A percentile compares a stretch with the other conserved stretches of the same genome.
phyloP scores from a whole-genome alignment of 345 rosid genomes.

The Ceriops decandra region DNA sequence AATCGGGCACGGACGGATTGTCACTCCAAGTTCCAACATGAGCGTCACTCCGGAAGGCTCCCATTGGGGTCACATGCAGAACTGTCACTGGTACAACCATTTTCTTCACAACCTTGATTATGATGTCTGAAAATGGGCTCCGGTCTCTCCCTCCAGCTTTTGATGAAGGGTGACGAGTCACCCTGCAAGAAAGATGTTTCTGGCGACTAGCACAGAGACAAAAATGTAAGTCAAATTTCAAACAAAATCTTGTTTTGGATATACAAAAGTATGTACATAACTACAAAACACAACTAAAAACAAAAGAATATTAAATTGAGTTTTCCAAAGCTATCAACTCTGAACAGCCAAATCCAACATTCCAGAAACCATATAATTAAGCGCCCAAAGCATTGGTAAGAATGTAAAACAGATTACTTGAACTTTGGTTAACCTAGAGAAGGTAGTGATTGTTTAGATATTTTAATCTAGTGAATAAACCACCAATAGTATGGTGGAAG shows the following conservation, averaged over 20 bases:
- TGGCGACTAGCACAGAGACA: conserved; percentile 34
- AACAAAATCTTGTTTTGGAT: neutral
- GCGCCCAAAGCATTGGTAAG: neutral
- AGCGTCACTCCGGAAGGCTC: conserved; percentile 59
- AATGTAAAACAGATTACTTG: neutral
- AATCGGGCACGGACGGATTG: conserved; percentile 59
- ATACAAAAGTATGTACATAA: too few species aligned
- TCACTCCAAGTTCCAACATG: conserved; percentile 68
- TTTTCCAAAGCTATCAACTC: neutral
- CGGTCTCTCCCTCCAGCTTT: conserved; percentile 40
- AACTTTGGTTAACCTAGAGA: neutral
- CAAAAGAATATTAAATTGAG: too few species aligned
- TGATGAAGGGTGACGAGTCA: conserved; percentile 43
- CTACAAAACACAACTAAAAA: too few species aligned
- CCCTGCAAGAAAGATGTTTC: conserved; percentile 48
- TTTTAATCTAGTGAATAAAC: neutral
- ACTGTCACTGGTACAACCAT: conserved; percentile 40
- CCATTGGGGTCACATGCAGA: conserved; percentile 65
- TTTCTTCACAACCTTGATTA: conserved; percentile 37
- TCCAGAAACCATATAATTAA: neutral
- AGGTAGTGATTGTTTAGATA: neutral
- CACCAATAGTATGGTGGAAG: neutral
- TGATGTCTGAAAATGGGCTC: conserved; percentile 42
- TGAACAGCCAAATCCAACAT: neutral
- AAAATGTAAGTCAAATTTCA: conserved; percentile 14